These are phyloP conservation scores for Tephrocybe sp. DNA, from an alignment of 768 basidiomycete genomes.

Conservation along the genomic window DNA sequence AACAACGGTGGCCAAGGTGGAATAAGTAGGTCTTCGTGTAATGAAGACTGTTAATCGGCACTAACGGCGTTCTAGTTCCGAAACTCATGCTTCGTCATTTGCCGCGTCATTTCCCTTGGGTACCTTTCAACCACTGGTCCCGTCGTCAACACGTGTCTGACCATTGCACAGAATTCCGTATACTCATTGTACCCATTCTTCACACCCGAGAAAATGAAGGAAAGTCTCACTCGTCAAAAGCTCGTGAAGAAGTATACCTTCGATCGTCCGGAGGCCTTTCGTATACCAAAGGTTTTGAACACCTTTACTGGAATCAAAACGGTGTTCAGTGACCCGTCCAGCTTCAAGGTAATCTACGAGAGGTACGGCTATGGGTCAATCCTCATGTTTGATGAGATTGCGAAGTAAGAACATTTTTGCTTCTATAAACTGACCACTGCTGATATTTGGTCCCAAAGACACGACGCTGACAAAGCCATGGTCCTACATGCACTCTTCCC, in stretches of 20 bases:
- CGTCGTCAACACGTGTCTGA: neutral
- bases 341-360: conserved; percentile 38
- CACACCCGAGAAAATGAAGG: conserved; percentile 40
- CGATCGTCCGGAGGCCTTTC: conserved; percentile 32
- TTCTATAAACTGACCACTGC: neutral
- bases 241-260: conserved; percentile 40
- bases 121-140: neutral
- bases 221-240: conserved; percentile 37
- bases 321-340: conserved; percentile 31
- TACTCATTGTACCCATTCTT: conserved; percentile 34
- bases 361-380: conserved; percentile 41
- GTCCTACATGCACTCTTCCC: conserved; percentile 36
- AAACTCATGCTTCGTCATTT: conserved; percentile 20
- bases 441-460: conserved; percentile 22
- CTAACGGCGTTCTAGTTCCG: conserved; percentile 17
- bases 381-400: conserved; percentile 36
- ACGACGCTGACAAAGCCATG: conserved; percentile 28
- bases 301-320: conserved; percentile 33
- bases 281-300: conserved; percentile 29
- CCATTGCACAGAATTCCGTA: conserved; percentile 11
- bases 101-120: conserved; percentile 20
- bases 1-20: conserved; percentile 28
- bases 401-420: conserved; percentile 20
- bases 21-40: conserved; percentile 7
- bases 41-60: neutral